Evolutionary conservation across 2,329 filamentous ascomycete genomes (phyloP).

Genomic region (Cladophialophora psammophila): DNA sequence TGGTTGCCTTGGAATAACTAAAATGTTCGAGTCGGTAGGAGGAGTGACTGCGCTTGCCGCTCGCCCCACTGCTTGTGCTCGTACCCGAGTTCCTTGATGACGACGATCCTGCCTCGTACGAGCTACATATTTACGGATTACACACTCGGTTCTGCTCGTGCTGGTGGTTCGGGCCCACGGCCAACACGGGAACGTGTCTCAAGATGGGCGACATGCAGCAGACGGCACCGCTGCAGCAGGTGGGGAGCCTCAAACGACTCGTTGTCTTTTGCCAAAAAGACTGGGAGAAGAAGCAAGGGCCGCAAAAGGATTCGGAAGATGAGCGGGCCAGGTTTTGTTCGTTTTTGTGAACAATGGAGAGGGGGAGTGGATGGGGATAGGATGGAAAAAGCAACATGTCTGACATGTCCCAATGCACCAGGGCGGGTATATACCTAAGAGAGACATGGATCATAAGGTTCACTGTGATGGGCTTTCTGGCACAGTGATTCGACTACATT

Average conservation of each 20-base stretch:
- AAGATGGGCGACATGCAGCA: constrained; percentile 7
- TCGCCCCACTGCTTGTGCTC: background rate
- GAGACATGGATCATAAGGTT: constrained; percentile 5
- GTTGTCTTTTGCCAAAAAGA: background rate
- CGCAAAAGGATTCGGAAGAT: constrained; percentile 14
- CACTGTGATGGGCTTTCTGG: background rate
- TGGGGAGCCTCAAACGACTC: background rate
- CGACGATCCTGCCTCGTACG: background rate
- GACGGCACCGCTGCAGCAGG: background rate
- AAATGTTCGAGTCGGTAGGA: background rate
- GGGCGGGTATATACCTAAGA: background rate
- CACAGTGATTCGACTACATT: background rate
- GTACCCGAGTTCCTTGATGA: constrained; percentile 8
- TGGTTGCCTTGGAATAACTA: background rate
- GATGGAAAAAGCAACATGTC: constrained; percentile 2
- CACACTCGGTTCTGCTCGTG: background rate
- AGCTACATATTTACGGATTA: background rate
- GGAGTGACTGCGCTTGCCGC: background rate
- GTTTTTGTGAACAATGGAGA: background rate
- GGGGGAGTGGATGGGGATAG: background rate
- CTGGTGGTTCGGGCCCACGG: background rate
- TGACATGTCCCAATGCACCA: background rate
- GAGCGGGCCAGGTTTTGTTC: constrained; percentile 3
- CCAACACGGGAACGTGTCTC: constrained; percentile 1
- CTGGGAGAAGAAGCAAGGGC: background rate